These are phyloP conservation scores for Mycena rosella DNA, from an alignment of 768 basidiomycete genomes.

Conservation along the genomic window DNA sequence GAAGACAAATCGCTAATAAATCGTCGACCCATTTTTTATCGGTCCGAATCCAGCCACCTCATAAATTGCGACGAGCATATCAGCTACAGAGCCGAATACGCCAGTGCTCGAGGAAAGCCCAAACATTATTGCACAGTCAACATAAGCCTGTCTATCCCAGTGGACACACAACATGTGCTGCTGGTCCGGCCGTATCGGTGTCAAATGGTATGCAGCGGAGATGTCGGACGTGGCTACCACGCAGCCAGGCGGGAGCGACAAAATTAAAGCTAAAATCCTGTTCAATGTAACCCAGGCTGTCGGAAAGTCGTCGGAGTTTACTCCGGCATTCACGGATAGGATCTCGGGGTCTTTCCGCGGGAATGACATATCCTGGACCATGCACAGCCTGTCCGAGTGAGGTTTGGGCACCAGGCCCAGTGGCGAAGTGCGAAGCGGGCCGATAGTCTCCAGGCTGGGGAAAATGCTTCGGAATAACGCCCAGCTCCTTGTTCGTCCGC, in stretches of 20 bases:
- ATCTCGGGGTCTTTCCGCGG: constrained; percentile 40
- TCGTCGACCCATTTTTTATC: constrained; percentile 57
- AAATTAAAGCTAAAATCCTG: constrained; percentile 39
- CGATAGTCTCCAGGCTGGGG: constrained; percentile 49
- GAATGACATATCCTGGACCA: constrained; percentile 53
- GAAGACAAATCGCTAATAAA: constrained; percentile 45
- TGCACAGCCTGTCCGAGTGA: constrained; percentile 35
- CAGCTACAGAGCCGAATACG: constrained; percentile 50
- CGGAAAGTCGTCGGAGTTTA: constrained; percentile 47
- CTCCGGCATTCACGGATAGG: constrained; percentile 47
- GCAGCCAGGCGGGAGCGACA: constrained; percentile 47
- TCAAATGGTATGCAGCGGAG: constrained; percentile 51
- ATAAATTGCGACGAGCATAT: constrained; percentile 50
- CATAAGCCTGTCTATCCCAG: constrained; percentile 49
- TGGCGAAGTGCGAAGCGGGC: constrained; percentile 56
- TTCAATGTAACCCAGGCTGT: constrained; percentile 55
- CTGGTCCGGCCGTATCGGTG: constrained; percentile 50
- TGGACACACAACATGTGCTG: constrained; percentile 46
- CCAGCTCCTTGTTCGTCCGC: constrained; percentile 43
- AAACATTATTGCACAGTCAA: constrained; percentile 51
- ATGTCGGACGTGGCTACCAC: constrained; percentile 56
- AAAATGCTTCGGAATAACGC: constrained; percentile 48
- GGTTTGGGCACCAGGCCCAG: constrained; percentile 55
- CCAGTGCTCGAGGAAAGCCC: constrained; percentile 49
- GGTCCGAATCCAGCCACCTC: constrained; percentile 33